Conservation (phyloP, 306 rosid species). For the Malus asiatica region DNA sequence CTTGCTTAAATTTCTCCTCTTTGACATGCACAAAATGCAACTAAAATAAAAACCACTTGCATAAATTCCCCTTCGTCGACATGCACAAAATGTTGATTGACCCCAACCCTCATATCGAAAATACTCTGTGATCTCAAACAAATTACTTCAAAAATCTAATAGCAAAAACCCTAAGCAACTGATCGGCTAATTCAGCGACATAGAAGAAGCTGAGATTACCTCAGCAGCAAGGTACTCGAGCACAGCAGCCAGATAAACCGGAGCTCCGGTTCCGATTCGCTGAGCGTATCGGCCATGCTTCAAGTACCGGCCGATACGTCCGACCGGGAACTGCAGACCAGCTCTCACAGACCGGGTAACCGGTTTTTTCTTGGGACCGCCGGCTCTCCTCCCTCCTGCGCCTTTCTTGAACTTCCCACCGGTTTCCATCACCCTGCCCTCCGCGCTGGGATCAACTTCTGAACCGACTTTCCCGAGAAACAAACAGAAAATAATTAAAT, state of each 20-base stretch:
- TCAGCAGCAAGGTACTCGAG: constrained; percentile 46
- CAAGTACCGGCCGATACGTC: constrained; percentile 41
- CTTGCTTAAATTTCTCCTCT: background rate
- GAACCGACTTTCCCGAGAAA: constrained; percentile 6
- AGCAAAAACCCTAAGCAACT: background rate
- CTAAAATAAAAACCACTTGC: too few relatives aligned
- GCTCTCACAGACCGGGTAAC: constrained; percentile 39
- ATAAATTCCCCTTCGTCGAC: too few relatives aligned
- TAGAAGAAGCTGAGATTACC: constrained; percentile 12
- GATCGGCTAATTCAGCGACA: background rate
- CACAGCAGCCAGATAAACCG: constrained; percentile 42
- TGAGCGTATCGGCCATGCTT: constrained; percentile 41
- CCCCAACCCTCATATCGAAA: too few relatives aligned
- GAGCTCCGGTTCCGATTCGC: constrained; percentile 46
- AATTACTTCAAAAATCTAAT: too few relatives aligned
- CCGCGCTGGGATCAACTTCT: background rate
- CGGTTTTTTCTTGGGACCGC: constrained; percentile 38
- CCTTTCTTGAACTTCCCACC: constrained; percentile 39
- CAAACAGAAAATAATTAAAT: constrained; percentile 7
- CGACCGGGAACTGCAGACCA: constrained; percentile 45
- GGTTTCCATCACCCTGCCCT: constrained; percentile 17
- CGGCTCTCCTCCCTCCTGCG: constrained; percentile 36
- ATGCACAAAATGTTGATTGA: too few relatives aligned
- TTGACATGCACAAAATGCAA: background rate
- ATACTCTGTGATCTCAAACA: too few relatives aligned